Base-by-base conservation (phyloP, 108 stramenopile species). In the Cyclotella cryptica region DNA sequence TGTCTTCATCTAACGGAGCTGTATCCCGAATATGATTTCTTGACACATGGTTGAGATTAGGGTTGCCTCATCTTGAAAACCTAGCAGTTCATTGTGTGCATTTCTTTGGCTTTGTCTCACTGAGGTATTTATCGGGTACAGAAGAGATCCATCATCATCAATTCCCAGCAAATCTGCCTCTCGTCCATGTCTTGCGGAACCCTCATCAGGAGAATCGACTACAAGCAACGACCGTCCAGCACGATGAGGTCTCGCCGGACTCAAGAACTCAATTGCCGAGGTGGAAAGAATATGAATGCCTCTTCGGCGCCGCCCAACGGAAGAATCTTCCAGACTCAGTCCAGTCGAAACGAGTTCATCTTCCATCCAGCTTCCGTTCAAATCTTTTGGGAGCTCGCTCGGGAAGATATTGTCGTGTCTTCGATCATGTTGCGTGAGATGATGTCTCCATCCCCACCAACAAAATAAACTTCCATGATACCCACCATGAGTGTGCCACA, bases 401-500 rank as follows among this genome's bases (percentile, higher is more conserved):
- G 63, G 63, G 39, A 29, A 57, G 28, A 30, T 55, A 21, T 45
- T 51, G 17, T 74, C 69, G 51, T 28, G 52, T 41, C 66, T 53
- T n/a, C 41, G 69, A 54, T 73, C 61, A 28, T 74, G 9, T 6
- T 43, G 68, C 22, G 44, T 52, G 9, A 69, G 19, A 30, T 70
- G 74, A 13, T 70, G 74, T 24, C 67, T 68, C 67, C 74, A 75
- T 30, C 74, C 80, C 74, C 80, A 24, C 69, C 74, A 8, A 88
- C 87, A 71, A 92, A 92, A 68, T 91, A 92, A 28, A 90, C 83
- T 66, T 94, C 93, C 78, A 95, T 77, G 53, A 95, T 91, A 39
- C 86, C 83, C 8, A 90, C 87, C 93, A 95, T 95, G 26, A 95
- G 69, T 61, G 92, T 79, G 24, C 89, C 86, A 74, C 88, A 91